Evolutionary conservation across 139 green algal species (phyloP), one percentile per base, ranked within the genome.

Genomic region (Pseudopediastrum boryanum): DNA sequence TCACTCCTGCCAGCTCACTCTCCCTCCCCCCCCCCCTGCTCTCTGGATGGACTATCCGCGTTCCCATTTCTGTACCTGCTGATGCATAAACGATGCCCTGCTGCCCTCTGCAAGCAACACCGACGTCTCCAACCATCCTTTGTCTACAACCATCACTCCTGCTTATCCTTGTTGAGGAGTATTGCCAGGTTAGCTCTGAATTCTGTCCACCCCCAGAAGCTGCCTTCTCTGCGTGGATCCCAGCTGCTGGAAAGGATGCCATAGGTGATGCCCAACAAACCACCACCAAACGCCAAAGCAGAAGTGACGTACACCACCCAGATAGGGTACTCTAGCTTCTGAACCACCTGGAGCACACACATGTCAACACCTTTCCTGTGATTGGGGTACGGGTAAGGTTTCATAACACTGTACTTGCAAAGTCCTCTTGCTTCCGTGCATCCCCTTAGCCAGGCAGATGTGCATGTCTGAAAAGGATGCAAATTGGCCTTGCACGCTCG

Each of bases 221-320:
- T 87, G 72, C 87, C 93, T 80, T 93, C 89, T 8, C 83, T 73
- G 29, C 52, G 63, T 0, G 85, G 89, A 66, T 96, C 93, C 89
- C 90, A 97, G 41, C 65, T 87, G 39, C 86, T 79, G 12, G 76
- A 89, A 48, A 97, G 72, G 31, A 93, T 90, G 52, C 91, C 93
- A 44, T 95, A 95, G 0, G 86, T 87, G 72, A 96, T 95, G 59
- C 91, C 93, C 61, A 89, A 38, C 71, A 95, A 73, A 31, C 89
- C 92, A 33, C 81, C 91, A n/a, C 92, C 92, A 78, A 94, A 96
- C n/a, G 85, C 87, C 1, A 89, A 39, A 2, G 82, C 78, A 48
- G 84, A 77, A 5, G 52, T 77, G 19, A 91, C 62, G 61, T 93
- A 95, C 0, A 92, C 89, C 9, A 89, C 65, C 86, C 84, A 92